Evolutionary conservation across 768 basidiomycete genomes (phyloP).

Genomic region (Sutorius australiensis): DNA sequence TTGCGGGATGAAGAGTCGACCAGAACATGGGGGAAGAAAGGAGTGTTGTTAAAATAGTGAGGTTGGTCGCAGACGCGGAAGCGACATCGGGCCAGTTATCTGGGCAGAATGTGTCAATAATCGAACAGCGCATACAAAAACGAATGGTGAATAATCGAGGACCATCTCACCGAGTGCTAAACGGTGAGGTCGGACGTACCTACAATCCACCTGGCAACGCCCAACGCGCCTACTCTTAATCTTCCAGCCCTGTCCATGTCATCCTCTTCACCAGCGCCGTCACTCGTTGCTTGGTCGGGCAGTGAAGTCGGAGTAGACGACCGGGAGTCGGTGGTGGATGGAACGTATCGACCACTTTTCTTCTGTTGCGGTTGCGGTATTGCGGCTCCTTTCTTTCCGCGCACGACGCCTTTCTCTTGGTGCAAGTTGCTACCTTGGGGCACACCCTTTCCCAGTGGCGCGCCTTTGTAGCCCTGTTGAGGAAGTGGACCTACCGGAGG

Average conservation of each 20-base stretch:
- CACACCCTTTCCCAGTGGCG: neutral
- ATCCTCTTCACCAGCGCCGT: slow-evolving; percentile 53
- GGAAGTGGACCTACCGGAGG: slow-evolving; percentile 8
- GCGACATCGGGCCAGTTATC: slow-evolving; percentile 14
- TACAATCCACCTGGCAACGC: slow-evolving; percentile 59
- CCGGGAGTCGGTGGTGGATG: slow-evolving; percentile 33
- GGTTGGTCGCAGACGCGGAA: neutral
- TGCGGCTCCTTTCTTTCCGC: slow-evolving; percentile 19
- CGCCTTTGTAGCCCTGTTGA: slow-evolving; percentile 12
- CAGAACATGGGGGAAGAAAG: slow-evolving; percentile 47
- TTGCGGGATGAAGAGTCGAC: slow-evolving; percentile 52
- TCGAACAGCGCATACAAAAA: neutral
- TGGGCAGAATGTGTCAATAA: slow-evolving; percentile 6
- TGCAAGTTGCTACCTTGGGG: neutral
- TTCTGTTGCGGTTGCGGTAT: slow-evolving; percentile 28
- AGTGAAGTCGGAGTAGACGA: slow-evolving; percentile 20
- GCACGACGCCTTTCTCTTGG: slow-evolving; percentile 7
- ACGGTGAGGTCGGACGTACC: slow-evolving; percentile 40
- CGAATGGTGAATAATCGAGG: neutral
- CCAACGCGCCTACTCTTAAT: slow-evolving; percentile 64
- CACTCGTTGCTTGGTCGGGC: slow-evolving; percentile 19
- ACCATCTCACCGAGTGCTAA: neutral
- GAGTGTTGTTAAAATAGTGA: slow-evolving; percentile 1
- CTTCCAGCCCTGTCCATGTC: slow-evolving; percentile 68
- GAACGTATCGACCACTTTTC: slow-evolving; percentile 30